Conservation (phyloP, 768 basidiomycete genomes). For the Cystofilobasidium bisporidii region DNA sequence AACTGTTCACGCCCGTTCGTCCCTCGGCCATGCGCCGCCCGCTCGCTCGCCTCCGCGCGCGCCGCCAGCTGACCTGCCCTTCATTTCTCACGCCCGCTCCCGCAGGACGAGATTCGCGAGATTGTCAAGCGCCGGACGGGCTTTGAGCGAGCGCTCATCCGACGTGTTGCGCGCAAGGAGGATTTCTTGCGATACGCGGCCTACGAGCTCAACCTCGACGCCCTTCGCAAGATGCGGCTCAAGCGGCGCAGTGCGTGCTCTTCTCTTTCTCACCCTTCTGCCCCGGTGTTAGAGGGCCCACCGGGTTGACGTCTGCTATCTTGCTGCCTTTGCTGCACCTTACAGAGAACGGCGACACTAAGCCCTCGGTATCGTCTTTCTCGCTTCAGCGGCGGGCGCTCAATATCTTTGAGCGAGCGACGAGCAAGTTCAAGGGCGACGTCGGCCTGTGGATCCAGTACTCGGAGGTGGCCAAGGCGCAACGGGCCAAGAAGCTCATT, state of each 20-base stretch:
- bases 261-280: too few relatives aligned
- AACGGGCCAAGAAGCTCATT: constrained; percentile 67
- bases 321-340: not conserved
- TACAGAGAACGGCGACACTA: constrained; percentile 24
- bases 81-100: too few relatives aligned
- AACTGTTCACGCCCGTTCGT: constrained; percentile 63
- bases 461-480: constrained; percentile 68
- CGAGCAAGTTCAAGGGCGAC: constrained; percentile 80
- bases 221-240: constrained; percentile 30
- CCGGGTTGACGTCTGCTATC: not conserved
- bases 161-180: constrained; percentile 70
- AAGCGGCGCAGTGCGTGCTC: constrained; percentile 29
- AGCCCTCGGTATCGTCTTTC: constrained; percentile 65
- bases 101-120: constrained; percentile 64
- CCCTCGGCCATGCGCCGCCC: not conserved
- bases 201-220: constrained; percentile 35
- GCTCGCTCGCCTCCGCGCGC: constrained; percentile 27
- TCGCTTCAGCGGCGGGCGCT: constrained; percentile 75
- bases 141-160: constrained; percentile 73
- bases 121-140: constrained; percentile 74
- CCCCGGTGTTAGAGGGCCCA: too few relatives aligned
- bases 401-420: constrained; percentile 81
- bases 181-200: constrained; percentile 71
- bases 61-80: constrained; percentile 13
- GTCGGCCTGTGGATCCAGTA: constrained; percentile 82